These are phyloP conservation scores for Pleurotus tuoliensis DNA, from an alignment of 768 basidiomycete genomes.

Conservation along the genomic window DNA sequence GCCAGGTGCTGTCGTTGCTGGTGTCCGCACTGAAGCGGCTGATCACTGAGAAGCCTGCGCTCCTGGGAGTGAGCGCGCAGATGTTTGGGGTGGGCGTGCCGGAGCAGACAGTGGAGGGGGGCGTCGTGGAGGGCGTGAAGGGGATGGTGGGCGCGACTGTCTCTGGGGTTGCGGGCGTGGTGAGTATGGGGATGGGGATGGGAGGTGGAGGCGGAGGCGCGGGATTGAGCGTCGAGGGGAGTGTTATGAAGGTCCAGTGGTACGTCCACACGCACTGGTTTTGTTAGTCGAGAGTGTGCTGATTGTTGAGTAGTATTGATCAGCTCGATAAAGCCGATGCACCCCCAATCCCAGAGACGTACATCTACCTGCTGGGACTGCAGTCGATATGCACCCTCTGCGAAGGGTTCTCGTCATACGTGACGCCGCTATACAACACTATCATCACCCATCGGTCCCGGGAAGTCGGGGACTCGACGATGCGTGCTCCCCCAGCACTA, in stretches of 20 bases:
- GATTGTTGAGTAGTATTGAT: slow-evolving; percentile 66
- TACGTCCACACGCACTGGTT: slow-evolving; percentile 29
- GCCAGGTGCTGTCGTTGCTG: slow-evolving; percentile 73
- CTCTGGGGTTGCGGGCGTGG: slow-evolving; percentile 84
- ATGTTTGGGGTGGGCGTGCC: slow-evolving; percentile 76
- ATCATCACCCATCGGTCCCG: slow-evolving; percentile 65
- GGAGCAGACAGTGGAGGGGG: slow-evolving; percentile 26
- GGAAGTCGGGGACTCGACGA: slow-evolving; percentile 55
- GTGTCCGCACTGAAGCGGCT: slow-evolving; percentile 83
- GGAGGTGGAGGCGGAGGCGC: slow-evolving; percentile 42
- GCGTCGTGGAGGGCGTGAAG: slow-evolving; percentile 63
- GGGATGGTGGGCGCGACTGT: slow-evolving; percentile 85
- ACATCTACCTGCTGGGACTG: slow-evolving; percentile 87
- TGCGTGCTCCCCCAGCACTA: slow-evolving; percentile 72
- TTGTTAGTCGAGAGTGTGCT: not conserved
- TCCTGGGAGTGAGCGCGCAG: slow-evolving; percentile 76
- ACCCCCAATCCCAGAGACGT: slow-evolving; percentile 89
- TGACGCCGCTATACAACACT: slow-evolving; percentile 70
- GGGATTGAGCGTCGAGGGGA: slow-evolving; percentile 69
- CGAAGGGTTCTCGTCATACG: slow-evolving; percentile 77
- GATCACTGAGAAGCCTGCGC: slow-evolving; percentile 81
- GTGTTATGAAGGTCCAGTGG: slow-evolving; percentile 91
- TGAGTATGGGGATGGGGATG: slow-evolving; percentile 22
- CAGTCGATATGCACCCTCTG: slow-evolving; percentile 86
- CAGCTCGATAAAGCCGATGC: slow-evolving; percentile 97